Conservation (phyloP, 192 early-diverging fungal species). For the Backusella parvicylindrica region DNA sequence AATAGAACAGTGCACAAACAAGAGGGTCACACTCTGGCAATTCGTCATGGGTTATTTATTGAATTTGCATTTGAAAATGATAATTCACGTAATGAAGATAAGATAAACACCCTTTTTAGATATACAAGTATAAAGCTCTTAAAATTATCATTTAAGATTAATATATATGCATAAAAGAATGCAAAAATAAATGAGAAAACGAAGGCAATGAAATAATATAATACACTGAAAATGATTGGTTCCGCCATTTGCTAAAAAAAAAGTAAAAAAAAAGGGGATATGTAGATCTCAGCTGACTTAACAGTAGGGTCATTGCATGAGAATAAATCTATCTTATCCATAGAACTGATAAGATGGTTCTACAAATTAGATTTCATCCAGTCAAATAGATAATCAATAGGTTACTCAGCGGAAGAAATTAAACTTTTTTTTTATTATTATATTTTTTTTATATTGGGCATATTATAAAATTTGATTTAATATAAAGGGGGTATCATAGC, state of each 20-base stretch:
- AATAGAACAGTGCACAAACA: background rate
- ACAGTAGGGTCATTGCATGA: background rate
- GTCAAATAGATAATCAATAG: background rate
- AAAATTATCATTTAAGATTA: background rate
- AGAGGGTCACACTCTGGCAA: background rate
- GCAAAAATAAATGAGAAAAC: background rate
- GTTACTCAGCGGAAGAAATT: constrained; percentile 3
- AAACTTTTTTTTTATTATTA: constrained; percentile 3
- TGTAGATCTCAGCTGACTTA: background rate
- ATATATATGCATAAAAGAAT: background rate
- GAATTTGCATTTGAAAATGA: background rate
- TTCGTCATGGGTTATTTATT: background rate
- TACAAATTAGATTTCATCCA: constrained; percentile 4
- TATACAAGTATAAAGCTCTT: background rate
- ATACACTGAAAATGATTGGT: background rate
- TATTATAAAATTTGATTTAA: background rate
- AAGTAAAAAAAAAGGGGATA: background rate
- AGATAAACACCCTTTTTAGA: background rate
- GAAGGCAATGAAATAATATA: background rate
- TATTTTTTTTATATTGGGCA: background rate
- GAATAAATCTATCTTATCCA: background rate
- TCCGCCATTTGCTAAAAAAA: background rate
- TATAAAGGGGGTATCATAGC: background rate
- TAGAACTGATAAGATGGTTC: background rate
- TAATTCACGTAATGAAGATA: background rate